These are phyloP conservation scores for Streptanthus diversifolius DNA, from an alignment of 345 rosid species.

Conservation along the genomic window DNA sequence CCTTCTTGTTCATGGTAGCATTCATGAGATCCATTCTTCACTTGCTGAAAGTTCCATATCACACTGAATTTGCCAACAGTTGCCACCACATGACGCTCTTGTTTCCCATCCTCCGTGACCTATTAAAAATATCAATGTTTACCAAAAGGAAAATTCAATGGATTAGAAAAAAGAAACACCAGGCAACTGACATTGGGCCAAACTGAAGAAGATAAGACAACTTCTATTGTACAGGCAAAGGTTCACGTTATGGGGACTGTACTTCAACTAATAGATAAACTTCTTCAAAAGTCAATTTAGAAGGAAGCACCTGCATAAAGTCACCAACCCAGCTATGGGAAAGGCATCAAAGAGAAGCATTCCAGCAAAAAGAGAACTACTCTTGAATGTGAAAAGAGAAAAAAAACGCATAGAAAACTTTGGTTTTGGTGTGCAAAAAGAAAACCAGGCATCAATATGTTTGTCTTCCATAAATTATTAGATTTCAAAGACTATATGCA, in stretches of 20 bases:
- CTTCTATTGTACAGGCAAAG: neutral
- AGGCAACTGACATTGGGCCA: neutral
- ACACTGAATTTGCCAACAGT: conserved; percentile 97
- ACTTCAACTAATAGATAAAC: conserved; percentile 1
- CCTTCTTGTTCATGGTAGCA: conserved; percentile 78
- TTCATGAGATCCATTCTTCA: conserved; percentile 71
- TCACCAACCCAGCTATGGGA: neutral
- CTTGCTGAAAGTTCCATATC: conserved; percentile 84
- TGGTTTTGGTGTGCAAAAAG: neutral
- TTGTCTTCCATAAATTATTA: neutral
- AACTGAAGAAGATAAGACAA: neutral
- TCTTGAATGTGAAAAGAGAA: neutral
- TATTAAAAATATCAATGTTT: conserved; percentile 12
- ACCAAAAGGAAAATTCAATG: neutral
- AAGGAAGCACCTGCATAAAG: neutral
- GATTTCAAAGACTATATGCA: neutral
- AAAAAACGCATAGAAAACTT: neutral
- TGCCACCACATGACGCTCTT: conserved; percentile 89
- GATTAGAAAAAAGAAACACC: neutral
- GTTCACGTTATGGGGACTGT: neutral
- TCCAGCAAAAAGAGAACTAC: neutral
- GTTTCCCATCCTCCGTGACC: conserved; percentile 84
- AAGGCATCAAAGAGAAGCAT: neutral
- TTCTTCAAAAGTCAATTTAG: neutral
- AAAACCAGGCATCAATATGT: neutral